A percentile compares a stretch with the other conserved stretches of the same genome.
These are phyloP conservation scores for Vanilla planifolia DNA, from an alignment of 106 monocot species.

Conservation along the genomic window DNA sequence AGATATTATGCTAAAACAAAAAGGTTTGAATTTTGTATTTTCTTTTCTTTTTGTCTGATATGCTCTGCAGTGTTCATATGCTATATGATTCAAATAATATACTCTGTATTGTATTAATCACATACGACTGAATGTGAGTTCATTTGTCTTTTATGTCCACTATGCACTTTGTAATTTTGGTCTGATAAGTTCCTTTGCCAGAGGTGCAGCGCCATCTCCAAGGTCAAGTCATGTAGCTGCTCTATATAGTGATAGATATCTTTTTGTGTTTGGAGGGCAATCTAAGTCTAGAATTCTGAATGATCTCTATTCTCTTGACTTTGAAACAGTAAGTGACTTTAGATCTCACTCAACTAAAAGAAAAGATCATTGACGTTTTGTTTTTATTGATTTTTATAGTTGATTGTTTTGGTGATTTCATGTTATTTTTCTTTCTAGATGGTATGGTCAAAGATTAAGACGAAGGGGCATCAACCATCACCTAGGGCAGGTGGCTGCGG, in stretches of 20 bases:
- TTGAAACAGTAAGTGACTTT: conserved; percentile 74
- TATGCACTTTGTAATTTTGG: not conserved
- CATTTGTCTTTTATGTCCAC: not conserved
- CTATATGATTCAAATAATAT: no score
- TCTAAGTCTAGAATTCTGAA: conserved; percentile 83
- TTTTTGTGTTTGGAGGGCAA: conserved; percentile 89
- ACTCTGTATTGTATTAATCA: no score
- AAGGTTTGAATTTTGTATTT: no score
- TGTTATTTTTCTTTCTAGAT: conserved; percentile 44
- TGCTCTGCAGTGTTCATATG: no score
- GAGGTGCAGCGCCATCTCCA: conserved; percentile 84
- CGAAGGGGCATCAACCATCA: conserved; percentile 74
- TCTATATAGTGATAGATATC: conserved; percentile 70
- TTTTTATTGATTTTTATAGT: not conserved
- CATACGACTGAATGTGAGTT: no score
- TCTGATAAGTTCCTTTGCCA: conserved; percentile 18
- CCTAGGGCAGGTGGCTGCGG: conserved; percentile 87
- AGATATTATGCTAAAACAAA: no score
- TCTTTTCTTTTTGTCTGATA: no score
- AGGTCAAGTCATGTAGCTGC: conserved; percentile 83
- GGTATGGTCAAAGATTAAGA: conserved; percentile 92
- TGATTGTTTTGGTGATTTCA: not conserved
- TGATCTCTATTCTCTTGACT: conserved; percentile 95
- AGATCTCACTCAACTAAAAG: not conserved
- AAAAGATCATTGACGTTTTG: not conserved